Evolutionary conservation across 2,329 filamentous ascomycete genomes (phyloP), one percentile per base, ranked within the genome.

Genomic region (Scleromitrula shiraiana): DNA sequence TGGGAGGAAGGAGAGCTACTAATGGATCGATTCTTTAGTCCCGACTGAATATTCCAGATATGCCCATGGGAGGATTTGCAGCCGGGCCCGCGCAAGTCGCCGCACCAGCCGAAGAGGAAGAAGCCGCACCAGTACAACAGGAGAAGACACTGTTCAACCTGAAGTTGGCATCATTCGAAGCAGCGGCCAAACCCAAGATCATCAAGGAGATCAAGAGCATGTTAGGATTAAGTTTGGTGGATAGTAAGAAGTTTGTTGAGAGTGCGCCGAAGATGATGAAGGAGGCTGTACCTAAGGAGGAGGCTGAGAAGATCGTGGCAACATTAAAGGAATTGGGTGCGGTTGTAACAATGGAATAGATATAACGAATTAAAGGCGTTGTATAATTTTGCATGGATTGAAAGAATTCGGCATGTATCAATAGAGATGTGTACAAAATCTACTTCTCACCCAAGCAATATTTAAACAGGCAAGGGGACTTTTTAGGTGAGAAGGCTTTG

Each of bases 181-280:
- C 89, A 23, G 77, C 72, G 42, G 74, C 91, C 56, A 99, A 99
- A 77, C 89, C 94, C 63, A 99, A 99, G 85, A 76, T 98, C 63
- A 99, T 98, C 78, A 99, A 99, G 80, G 93, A 99, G 76, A 79
- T 99, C 74, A 99, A 99, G 82, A 83, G 81, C 64, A 77, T 98
- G 80, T 75, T 99, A 52, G 93, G 93, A 36, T 72, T 98, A 65
- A 94, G 87, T 67, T 78, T 99, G 74, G 94, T 99, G 60, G 93
- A 99, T 71, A 95, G 88, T 73, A 99, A 99, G 85, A 99, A 99
- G 77, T 99, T 99, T 64, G 93, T 98, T 58, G 93, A 99, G 78
- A 88, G 87, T 65, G 90, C 87, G 59, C 93, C 93, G 56, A 99
- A 99, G 84, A 74, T 88, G 69, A 87, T 99, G 88, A 97, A 97